phyloP scores from a whole-genome alignment of 805 yeast genomes.

The Kodamaea lidongshanica region DNA sequence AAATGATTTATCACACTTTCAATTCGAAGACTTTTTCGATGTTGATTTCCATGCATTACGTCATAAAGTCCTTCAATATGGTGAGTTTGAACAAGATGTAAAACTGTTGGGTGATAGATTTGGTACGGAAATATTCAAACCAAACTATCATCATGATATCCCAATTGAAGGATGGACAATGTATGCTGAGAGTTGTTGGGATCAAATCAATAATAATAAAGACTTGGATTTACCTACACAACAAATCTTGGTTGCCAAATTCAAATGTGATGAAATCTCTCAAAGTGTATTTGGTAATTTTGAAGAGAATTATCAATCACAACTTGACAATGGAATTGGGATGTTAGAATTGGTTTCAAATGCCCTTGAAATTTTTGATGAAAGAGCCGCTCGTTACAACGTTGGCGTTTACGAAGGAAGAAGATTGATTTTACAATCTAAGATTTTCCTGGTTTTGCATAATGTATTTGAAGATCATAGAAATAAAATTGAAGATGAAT shows the following conservation, averaged over 20 bases:
- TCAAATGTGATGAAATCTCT: conserved; percentile 87
- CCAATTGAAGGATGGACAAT: conserved; percentile 96
- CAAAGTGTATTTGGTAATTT: conserved; percentile 29
- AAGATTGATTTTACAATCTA: conserved; percentile 41
- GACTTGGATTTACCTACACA: conserved; percentile 96
- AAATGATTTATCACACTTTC: conserved; percentile 45
- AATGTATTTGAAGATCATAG: conserved; percentile 36
- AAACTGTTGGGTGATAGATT: conserved; percentile 59
- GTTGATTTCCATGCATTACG: conserved; percentile 73
- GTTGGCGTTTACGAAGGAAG: conserved; percentile 61
- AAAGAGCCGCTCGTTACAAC: conserved; percentile 71
- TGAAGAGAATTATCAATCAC: conserved; percentile 13
- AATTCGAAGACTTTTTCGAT: conserved; percentile 75
- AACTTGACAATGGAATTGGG: conserved; percentile 1
- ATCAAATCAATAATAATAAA: conserved; percentile 85
- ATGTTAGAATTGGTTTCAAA: conserved; percentile 40
- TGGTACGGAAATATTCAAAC: conserved; percentile 48
- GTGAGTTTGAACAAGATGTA: conserved; percentile 59
- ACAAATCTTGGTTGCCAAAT: conserved; percentile 88
- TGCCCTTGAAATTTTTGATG: conserved; percentile 53
- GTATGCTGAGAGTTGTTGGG: conserved; percentile 89
- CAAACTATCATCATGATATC: conserved; percentile 71
- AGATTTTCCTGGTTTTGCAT: conserved; percentile 36
- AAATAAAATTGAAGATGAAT: conserved; percentile 13
- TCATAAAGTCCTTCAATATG: conserved; percentile 79